Conservation (phyloP, 148 eudicot species). For the Limonium bicolor region DNA sequence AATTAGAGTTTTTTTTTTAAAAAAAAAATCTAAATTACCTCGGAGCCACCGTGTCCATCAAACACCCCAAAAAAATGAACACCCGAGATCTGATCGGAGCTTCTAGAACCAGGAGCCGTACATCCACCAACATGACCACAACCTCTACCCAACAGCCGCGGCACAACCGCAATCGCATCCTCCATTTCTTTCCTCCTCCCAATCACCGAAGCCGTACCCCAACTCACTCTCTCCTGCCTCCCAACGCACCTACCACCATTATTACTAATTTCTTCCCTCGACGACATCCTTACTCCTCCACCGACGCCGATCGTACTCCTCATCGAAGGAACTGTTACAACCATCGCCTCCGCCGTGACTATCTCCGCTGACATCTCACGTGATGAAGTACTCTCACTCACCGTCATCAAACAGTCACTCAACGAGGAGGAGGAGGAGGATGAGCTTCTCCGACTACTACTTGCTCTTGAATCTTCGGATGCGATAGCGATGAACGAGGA, state of each 20-base stretch:
- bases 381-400: slow-evolving; percentile 26
- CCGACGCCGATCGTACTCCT: slow-evolving; percentile 2
- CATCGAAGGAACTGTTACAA: background rate
- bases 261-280: no score
- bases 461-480: slow-evolving; percentile 6
- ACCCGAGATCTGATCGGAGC: slow-evolving; percentile 23
- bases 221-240: slow-evolving; percentile 27
- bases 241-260: slow-evolving; percentile 39
- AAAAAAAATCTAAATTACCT: slow-evolving; percentile 28
- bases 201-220: slow-evolving; percentile 51
- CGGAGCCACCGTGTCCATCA: slow-evolving; percentile 84
- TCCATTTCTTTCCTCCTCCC: slow-evolving; percentile 80
- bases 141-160: slow-evolving; percentile 29
- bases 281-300: background rate
- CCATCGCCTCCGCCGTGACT: slow-evolving; percentile 4
- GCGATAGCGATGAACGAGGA: slow-evolving; percentile 3
- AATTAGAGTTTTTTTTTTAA: no score
- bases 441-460: no score
- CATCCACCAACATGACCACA: slow-evolving; percentile 48
- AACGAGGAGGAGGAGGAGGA: slow-evolving; percentile 6
- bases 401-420: slow-evolving; percentile 14
- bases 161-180: slow-evolving; percentile 49
- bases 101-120: slow-evolving; percentile 22
- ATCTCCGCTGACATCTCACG: slow-evolving; percentile 20
- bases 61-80: slow-evolving; percentile 68